Base-by-base conservation (phyloP, 1,284 basidiomycete genomes). In the Moesziomyces aphidis region DNA sequence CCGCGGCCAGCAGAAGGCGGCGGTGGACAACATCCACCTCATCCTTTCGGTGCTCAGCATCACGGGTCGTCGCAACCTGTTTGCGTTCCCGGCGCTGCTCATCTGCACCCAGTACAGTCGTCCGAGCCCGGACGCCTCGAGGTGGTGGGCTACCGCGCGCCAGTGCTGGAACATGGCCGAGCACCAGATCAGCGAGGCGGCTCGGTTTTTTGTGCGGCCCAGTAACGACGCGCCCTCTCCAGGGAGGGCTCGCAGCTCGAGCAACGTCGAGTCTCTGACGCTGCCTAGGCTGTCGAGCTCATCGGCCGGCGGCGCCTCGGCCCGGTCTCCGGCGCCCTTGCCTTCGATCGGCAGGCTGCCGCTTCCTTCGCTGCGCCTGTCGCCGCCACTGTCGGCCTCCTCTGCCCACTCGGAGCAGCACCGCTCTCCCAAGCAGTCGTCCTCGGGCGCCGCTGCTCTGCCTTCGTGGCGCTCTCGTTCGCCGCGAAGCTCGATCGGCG, bases 111-210 rank as follows among this genome's bases (percentile, higher is more conserved):
- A 75, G 63, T 75, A 66, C 55, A 63, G 31, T 48, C 67, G 73
- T 7, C 60, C 73, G 19, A 67, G 50, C 39, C 73, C 67, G 5
- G 67, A 70, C 22, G 63, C 64, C 21, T 47, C 63, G 24, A 67
- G 73, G 7, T 75, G 73, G 73, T 75, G 73, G 73, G 50, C 49
- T 13, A 66, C 63, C 7, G 73, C 73, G 11, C 73, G 73, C 15
- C 67, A 75, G 64, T 75, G 73, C 63, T 75, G 73, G 73, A 70
- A 62, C 58, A 1, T 75, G 56, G 21, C 56, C 13, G 73, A 75
- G 50, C 59, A 59, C 22, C 73, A 71, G 48, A 64, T 75, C 31
- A 42, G 28, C 17, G 67, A 71, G 6, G 67, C 67, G 19, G 73
- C 64, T 50, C 60, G 58, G 60, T 58, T 69, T 68, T 73, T 73